Evolutionary conservation across 345 rosid genomes (phyloP).

Genomic region (Litchi chinensis): DNA sequence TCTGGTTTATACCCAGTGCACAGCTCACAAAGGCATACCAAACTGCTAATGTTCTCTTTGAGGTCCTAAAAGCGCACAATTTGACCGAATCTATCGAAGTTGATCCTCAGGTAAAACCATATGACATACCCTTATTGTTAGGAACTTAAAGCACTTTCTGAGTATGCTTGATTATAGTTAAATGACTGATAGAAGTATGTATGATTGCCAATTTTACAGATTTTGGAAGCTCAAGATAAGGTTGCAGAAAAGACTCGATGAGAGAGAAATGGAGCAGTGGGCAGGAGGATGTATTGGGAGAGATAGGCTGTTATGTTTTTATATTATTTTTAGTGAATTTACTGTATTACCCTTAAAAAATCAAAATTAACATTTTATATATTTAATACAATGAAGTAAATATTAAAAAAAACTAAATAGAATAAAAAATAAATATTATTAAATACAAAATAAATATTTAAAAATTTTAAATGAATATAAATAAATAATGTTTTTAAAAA

Average conservation of each 20-base stretch:
- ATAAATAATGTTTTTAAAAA: too few relatives aligned
- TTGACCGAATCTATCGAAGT: constrained; percentile 91
- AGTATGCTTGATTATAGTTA: neutral
- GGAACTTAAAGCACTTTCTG: neutral
- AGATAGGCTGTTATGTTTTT: too few relatives aligned
- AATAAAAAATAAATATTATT: too few relatives aligned
- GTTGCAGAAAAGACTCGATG: constrained; percentile 85
- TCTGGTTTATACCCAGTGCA: constrained; percentile 58
- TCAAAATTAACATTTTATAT: too few relatives aligned
- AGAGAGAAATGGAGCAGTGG: too few relatives aligned
- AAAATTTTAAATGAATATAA: too few relatives aligned
- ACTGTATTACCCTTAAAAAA: too few relatives aligned
- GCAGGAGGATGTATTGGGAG: too few relatives aligned
- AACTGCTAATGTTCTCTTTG: constrained; percentile 99
- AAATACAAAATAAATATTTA: too few relatives aligned
- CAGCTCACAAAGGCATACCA: constrained; percentile 99
- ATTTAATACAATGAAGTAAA: too few relatives aligned
- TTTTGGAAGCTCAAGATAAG: constrained; percentile 88
- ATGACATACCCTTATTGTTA: constrained; percentile 2
- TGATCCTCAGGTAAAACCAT: constrained; percentile 79
- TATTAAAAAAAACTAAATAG: too few relatives aligned
- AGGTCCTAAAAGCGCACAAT: constrained; percentile 98
- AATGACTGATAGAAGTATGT: constrained; percentile 12
- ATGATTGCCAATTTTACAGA: constrained; percentile 48
- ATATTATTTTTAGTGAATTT: too few relatives aligned